Evolutionary conservation across 202 grass and related monocot species (phyloP).

Genomic region (Zoysia matrella): DNA sequence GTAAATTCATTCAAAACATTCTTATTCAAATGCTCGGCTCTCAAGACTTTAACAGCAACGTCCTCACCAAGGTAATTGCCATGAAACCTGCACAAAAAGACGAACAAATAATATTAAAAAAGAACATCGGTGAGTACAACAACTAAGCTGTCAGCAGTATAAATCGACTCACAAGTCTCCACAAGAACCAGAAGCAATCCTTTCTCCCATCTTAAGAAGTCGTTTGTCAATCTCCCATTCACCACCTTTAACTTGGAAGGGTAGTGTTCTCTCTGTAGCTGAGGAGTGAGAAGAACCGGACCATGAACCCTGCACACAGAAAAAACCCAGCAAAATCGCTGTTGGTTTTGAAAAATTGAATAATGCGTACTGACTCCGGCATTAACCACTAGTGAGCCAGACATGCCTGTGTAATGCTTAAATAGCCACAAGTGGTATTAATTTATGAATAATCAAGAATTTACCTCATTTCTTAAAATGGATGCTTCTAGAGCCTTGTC

Average conservation of each 20-base stretch:
- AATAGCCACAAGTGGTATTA: slow-evolving; percentile 4
- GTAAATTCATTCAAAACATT: slow-evolving; percentile 83
- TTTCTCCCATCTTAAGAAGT: slow-evolving; percentile 79
- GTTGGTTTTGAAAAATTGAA: slow-evolving; percentile 31
- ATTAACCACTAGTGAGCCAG: slow-evolving; percentile 32
- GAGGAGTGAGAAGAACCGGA: slow-evolving; percentile 81
- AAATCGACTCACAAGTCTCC: slow-evolving; percentile 74
- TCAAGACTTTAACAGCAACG: slow-evolving; percentile 96
- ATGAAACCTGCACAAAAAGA: slow-evolving; percentile 69
- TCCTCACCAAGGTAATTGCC: slow-evolving; percentile 84
- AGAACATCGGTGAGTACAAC: slow-evolving; percentile 24
- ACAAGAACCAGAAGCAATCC: slow-evolving; percentile 91
- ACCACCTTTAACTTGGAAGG: slow-evolving; percentile 63
- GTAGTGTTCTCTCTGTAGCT: slow-evolving; percentile 69
- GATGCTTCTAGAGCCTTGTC: slow-evolving; percentile 79
- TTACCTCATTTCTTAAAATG: slow-evolving; percentile 87
- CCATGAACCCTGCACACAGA: slow-evolving; percentile 70
- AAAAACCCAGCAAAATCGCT: slow-evolving; percentile 20
- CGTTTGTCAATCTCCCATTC: slow-evolving; percentile 88
- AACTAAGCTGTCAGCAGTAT: slow-evolving; percentile 15
- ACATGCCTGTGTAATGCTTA: slow-evolving; percentile 23
- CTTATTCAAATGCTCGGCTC: slow-evolving; percentile 84
- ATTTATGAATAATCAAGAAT: slow-evolving; percentile 28
- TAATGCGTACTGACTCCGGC: slow-evolving; percentile 15
- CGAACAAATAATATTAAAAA: slow-evolving; percentile 26